Percentiles rank a stretch among this genome's conserved stretches.
Evolutionary conservation across 306 rosid species (phyloP).

Genomic region (Fragaria ananassa): DNA sequence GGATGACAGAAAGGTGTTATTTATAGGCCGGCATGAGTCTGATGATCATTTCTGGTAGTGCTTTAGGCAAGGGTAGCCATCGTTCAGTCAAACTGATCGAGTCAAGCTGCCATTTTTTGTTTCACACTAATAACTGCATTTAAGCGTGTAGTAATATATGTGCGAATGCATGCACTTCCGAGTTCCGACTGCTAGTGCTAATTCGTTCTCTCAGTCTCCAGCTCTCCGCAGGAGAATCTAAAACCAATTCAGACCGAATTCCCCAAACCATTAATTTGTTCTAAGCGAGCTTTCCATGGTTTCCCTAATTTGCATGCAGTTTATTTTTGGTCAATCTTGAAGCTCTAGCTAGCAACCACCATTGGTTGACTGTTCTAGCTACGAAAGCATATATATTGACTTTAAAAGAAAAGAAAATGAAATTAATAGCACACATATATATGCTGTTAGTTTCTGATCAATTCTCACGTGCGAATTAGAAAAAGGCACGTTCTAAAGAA

Average conservation of each 20-base stretch:
- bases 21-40: neutral
- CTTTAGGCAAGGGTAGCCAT: neutral
- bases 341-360: neutral
- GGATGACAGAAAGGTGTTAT: neutral
- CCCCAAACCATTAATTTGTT: neutral
- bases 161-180: neutral
- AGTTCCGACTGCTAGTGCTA: neutral
- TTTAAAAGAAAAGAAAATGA: neutral
- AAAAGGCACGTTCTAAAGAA: too few relatives aligned
- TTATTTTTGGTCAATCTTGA: neutral
- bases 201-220: neutral
- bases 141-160: neutral
- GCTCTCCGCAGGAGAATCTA: neutral
- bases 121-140: neutral
- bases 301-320: neutral
- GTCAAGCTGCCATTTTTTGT: neutral
- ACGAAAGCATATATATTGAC: neutral
- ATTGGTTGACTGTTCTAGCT: neutral
- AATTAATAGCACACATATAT: neutral
- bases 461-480: neutral
- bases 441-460: neutral
- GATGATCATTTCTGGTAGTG: neutral
- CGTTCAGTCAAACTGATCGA: neutral
- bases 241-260: neutral
- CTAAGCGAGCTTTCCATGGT: neutral